These are phyloP conservation scores for Grosmannia huntii DNA, from an alignment of 2,329 filamentous ascomycete species.

Conservation along the genomic window DNA sequence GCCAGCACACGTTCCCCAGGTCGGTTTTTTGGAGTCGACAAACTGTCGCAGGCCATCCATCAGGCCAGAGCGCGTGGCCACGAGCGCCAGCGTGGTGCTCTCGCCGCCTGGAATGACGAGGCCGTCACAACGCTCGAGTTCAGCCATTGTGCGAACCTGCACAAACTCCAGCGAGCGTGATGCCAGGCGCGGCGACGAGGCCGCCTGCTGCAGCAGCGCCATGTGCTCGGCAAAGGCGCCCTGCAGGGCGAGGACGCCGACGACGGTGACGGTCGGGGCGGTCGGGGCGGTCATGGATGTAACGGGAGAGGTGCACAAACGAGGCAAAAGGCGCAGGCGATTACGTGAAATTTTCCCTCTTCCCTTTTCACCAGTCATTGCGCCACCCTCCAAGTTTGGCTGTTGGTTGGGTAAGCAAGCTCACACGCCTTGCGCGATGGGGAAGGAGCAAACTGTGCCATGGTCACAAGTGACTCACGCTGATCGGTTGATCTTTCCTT, in stretches of 20 bases:
- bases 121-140: conserved; percentile 64
- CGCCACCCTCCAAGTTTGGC: too few relatives aligned
- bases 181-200: conserved; percentile 27
- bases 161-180: conserved; percentile 45
- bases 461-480: neutral
- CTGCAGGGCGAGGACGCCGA: conserved; percentile 65
- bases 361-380: too few relatives aligned
- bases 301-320: neutral
- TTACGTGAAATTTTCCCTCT: neutral
- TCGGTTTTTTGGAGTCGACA: conserved; percentile 65
- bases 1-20: conserved; percentile 94
- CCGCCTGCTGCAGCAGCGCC: conserved; percentile 58
- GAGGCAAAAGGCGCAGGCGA: neutral
- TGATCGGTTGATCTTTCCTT: neutral
- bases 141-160: conserved; percentile 63
- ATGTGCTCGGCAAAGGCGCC: conserved; percentile 89
- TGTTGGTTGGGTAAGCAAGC: neutral
- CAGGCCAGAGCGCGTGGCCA: conserved; percentile 68
- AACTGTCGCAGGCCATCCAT: conserved; percentile 78
- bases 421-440: neutral
- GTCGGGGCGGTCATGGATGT: neutral
- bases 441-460: neutral
- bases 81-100: conserved; percentile 83
- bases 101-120: conserved; percentile 89
- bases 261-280: conserved; percentile 33